Percentiles rank a stretch among this genome's conserved stretches.
phyloP scores from a whole-genome alignment of 2,329 filamentous ascomycete species.

The Epichloe gansuensis region DNA sequence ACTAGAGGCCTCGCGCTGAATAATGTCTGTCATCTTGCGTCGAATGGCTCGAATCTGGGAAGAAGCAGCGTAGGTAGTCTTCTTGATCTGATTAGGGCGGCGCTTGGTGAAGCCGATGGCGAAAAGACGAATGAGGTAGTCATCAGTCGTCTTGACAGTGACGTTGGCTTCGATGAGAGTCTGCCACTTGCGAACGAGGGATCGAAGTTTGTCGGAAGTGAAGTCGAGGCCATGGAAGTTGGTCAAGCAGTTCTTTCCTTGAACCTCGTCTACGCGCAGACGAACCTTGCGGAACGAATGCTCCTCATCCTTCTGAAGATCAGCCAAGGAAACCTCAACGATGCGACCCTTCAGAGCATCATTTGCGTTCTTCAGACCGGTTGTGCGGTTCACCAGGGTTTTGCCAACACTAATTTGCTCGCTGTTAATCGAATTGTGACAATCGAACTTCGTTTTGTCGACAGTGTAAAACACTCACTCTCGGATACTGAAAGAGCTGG shows the following conservation, averaged over 20 bases:
- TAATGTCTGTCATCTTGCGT: slow-evolving; percentile 99
- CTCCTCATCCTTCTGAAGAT: slow-evolving; percentile 99
- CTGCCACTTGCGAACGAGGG: slow-evolving; percentile 99
- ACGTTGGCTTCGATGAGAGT: slow-evolving; percentile 98
- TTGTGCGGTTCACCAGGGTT: slow-evolving; percentile 98
- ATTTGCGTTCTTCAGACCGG: slow-evolving; percentile 99
- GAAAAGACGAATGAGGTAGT: slow-evolving; percentile 98
- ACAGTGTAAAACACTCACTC: slow-evolving; percentile 55
- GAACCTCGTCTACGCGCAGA: slow-evolving; percentile 95
- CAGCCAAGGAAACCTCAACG: slow-evolving; percentile 96
- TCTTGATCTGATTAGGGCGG: slow-evolving; percentile 99
- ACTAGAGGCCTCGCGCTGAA: slow-evolving; percentile 85
- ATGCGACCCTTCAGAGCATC: slow-evolving; percentile 97
- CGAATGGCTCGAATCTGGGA: slow-evolving; percentile 97
- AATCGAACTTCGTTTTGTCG: not conserved
- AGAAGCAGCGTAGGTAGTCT: slow-evolving; percentile 95
- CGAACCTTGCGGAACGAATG: slow-evolving; percentile 99
- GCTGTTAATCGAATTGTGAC: slow-evolving; percentile 1
- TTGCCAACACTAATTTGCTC: slow-evolving; percentile 71
- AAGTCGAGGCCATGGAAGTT: slow-evolving; percentile 99
- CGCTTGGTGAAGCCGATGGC: slow-evolving; percentile 99
- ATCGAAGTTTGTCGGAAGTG: slow-evolving; percentile 99
- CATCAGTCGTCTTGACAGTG: slow-evolving; percentile 99
- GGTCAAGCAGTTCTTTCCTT: slow-evolving; percentile 99
- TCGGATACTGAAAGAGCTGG: slow-evolving; percentile 88